phyloP scores from a whole-genome alignment of 2,329 filamentous ascomycete species.

The Lasiodiplodia theobromae region DNA sequence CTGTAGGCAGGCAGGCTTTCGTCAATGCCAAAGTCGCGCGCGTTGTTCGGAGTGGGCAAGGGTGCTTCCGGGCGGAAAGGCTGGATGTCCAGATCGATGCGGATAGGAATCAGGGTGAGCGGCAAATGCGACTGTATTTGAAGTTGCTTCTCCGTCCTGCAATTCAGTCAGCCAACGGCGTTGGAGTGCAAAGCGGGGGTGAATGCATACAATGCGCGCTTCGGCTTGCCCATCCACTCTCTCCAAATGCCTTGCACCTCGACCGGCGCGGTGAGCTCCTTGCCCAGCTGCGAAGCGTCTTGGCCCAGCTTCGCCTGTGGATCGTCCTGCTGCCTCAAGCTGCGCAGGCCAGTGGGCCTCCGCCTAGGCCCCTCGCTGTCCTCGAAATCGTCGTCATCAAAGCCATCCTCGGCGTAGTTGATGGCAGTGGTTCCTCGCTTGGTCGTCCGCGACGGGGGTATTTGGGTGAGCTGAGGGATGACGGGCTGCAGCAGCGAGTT shows the following conservation, averaged over 20 bases:
- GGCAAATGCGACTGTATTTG: constrained; percentile 77
- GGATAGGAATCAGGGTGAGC: constrained; percentile 90
- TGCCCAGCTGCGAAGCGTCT: constrained; percentile 78
- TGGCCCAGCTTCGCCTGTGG: constrained; percentile 68
- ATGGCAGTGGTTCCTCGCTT: constrained; percentile 96
- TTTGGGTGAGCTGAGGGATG: constrained; percentile 72
- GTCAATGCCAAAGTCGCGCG: constrained; percentile 67
- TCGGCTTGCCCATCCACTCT: constrained; percentile 88
- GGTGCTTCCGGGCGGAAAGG: constrained; percentile 73
- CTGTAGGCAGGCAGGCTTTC: constrained; percentile 80
- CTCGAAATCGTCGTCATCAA: constrained; percentile 82
- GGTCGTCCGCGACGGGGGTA: constrained; percentile 80
- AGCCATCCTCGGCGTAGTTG: constrained; percentile 97
- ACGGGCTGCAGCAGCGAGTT: constrained; percentile 91
- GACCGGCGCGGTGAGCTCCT: constrained; percentile 80
- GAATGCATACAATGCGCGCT: constrained; percentile 56
- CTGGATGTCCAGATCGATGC: constrained; percentile 92
- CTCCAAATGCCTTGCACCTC: constrained; percentile 90
- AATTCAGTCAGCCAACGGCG: neutral
- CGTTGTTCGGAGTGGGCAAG: constrained; percentile 68
- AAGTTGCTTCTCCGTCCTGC: constrained; percentile 65
- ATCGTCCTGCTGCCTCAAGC: constrained; percentile 72
- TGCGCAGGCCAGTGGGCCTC: constrained; percentile 80
- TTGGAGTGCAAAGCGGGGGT: constrained; percentile 27
- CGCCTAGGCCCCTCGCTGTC: constrained; percentile 71